Evolutionary conservation across 352 stramenopile species (phyloP).

Genomic region (Phytophthora citrophthora): DNA sequence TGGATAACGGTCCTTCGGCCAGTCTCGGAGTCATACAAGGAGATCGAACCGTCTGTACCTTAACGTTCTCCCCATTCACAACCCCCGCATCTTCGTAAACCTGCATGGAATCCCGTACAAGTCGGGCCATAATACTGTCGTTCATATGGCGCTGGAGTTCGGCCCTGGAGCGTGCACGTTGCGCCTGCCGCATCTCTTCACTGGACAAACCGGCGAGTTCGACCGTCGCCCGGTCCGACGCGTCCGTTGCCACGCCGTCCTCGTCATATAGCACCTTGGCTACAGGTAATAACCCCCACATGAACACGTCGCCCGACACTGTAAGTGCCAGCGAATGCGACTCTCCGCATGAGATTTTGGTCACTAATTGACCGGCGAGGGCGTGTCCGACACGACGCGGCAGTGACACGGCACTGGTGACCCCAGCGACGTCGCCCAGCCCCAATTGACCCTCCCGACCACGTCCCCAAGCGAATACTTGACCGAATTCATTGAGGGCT

Average conservation of each 20-base stretch:
- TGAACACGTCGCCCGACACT: constrained; percentile 67
- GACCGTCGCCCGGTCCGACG: constrained; percentile 61
- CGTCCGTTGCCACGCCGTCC: constrained; percentile 25
- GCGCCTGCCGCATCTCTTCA: constrained; percentile 31
- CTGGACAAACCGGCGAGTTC: constrained; percentile 59
- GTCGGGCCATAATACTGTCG: constrained; percentile 62
- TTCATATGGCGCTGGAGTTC: constrained; percentile 40
- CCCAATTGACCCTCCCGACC: constrained; percentile 77
- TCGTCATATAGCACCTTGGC: constrained; percentile 52
- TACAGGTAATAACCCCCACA: constrained; percentile 78
- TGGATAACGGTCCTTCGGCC: constrained; percentile 32
- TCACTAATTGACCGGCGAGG: constrained; percentile 69
- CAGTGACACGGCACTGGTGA: constrained; percentile 29
- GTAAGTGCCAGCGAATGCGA: constrained; percentile 75
- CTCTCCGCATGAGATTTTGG: constrained; percentile 77
- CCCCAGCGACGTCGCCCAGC: constrained; percentile 43
- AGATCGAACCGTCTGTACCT: constrained; percentile 64
- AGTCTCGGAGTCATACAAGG: constrained; percentile 54
- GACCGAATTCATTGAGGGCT: constrained; percentile 81
- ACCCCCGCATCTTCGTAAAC: constrained; percentile 57
- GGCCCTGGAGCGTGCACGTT: constrained; percentile 24
- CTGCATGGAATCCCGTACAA: constrained; percentile 71
- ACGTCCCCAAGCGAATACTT: constrained; percentile 81
- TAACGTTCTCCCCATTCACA: constrained; percentile 34
- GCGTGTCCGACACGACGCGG: constrained; percentile 52